A percentile compares a stretch with the other conserved stretches of the same genome.
phyloP scores from a whole-genome alignment of 345 rosid species.

The Eucalyptus cloeziana region DNA sequence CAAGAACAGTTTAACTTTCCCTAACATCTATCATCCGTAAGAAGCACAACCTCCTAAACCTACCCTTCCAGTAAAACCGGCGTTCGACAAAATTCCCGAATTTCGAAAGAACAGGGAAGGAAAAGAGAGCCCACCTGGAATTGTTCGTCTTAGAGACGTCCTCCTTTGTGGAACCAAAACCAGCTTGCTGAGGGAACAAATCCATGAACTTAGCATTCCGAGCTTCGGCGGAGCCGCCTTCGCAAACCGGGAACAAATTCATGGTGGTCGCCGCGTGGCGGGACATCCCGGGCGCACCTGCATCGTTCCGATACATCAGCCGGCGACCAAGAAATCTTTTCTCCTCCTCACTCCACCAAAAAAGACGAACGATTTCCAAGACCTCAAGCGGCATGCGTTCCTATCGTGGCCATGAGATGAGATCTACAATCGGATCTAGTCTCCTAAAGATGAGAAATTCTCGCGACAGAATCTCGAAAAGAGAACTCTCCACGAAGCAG shows the following conservation, averaged over 20 bases:
- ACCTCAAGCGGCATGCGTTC: not conserved
- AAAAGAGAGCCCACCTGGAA: conserved; percentile 16
- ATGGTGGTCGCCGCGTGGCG: conserved; percentile 25
- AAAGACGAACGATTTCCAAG: not conserved
- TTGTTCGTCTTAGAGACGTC: conserved; percentile 16
- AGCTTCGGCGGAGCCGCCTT: not conserved
- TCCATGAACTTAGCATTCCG: conserved; percentile 2
- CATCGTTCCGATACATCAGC: not conserved
- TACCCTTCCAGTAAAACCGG: not conserved
- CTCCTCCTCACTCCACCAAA: not conserved
- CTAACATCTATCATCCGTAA: not conserved
- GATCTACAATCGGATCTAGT: not conserved
- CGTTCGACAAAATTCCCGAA: not conserved
- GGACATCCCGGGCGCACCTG: conserved; percentile 9
- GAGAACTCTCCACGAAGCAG: not conserved
- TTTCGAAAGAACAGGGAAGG: not conserved
- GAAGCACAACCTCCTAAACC: not conserved
- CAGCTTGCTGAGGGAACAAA: conserved; percentile 5
- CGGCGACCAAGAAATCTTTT: not conserved
- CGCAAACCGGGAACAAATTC: conserved; percentile 36
- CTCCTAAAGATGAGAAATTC: not conserved
- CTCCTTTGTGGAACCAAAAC: conserved; percentile 4
- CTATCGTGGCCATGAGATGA: not conserved
- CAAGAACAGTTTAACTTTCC: not conserved
- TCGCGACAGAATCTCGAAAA: not conserved